Evolutionary conservation across 257 asterid species (phyloP).

Genomic region (Penstemon davidsonii): DNA sequence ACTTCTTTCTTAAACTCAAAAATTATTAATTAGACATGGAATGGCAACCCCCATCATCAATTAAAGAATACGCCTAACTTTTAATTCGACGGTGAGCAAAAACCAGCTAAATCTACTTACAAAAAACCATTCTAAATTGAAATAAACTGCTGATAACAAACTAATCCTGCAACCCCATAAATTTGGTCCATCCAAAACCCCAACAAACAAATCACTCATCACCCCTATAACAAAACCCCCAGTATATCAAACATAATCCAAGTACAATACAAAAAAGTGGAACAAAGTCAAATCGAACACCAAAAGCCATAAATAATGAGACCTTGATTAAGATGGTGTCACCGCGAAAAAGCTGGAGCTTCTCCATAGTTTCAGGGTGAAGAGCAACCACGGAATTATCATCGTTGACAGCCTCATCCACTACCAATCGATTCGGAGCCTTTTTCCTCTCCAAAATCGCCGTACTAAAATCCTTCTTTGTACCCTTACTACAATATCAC

Average conservation of each 20-base stretch:
- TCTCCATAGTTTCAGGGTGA: constrained; percentile 81
- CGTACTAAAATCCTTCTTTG: constrained; percentile 82
- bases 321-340: constrained; percentile 91
- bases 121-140: no score
- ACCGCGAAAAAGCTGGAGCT: constrained; percentile 88
- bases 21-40: no score
- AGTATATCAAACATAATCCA: not conserved
- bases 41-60: no score
- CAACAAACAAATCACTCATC: not conserved
- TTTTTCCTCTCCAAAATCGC: constrained; percentile 88
- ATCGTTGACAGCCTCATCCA: constrained; percentile 81
- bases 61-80: no score
- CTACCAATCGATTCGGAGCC: constrained; percentile 77
- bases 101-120: no score
- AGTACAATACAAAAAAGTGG: not conserved
- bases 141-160: no score
- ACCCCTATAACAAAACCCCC: not conserved
- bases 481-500: constrained; percentile 62
- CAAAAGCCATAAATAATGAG: not conserved
- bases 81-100: no score
- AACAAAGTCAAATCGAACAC: constrained; percentile 8
- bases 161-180: no score
- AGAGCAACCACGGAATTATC: constrained; percentile 81
- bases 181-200: not conserved
- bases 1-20: not conserved